These are phyloP conservation scores for Pseudogymnoascus sp. DNA, from an alignment of 2,329 filamentous ascomycete species.

Conservation along the genomic window DNA sequence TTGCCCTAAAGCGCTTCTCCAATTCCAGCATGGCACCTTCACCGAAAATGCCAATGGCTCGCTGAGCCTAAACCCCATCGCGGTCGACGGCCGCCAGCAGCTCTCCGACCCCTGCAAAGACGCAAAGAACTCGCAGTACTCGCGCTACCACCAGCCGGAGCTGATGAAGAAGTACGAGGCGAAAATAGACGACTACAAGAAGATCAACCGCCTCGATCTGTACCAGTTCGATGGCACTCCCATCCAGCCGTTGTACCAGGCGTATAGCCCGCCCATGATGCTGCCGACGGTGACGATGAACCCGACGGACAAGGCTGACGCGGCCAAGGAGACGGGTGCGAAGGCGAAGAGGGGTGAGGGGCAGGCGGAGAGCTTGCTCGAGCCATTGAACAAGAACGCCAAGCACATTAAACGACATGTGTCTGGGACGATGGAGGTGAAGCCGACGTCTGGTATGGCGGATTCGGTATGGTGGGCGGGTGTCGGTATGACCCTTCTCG, in stretches of 20 bases:
- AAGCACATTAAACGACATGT: slow-evolving; percentile 23
- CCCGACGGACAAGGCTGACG: slow-evolving; percentile 36
- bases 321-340: slow-evolving; percentile 29
- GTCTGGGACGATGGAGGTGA: slow-evolving; percentile 9
- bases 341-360: slow-evolving; percentile 31
- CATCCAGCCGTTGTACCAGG: slow-evolving; percentile 61
- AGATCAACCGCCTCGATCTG: slow-evolving; percentile 56
- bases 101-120: slow-evolving; percentile 57
- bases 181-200: slow-evolving; percentile 52
- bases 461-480: slow-evolving; percentile 29
- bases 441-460: slow-evolving; percentile 17
- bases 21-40: slow-evolving; percentile 66
- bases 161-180: slow-evolving; percentile 43
- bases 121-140: slow-evolving; percentile 46
- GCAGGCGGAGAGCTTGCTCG: slow-evolving; percentile 32
- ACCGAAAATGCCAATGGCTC: slow-evolving; percentile 49
- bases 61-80: slow-evolving; percentile 52
- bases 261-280: slow-evolving; percentile 58
- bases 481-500: slow-evolving; percentile 28
- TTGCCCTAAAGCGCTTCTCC: slow-evolving; percentile 59
- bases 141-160: slow-evolving; percentile 60
- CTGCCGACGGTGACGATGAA: slow-evolving; percentile 62
- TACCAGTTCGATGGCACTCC: slow-evolving; percentile 57
- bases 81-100: slow-evolving; percentile 60
- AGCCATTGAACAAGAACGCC: slow-evolving; percentile 27